Evolutionary conservation across 2,329 filamentous ascomycete species (phyloP), one percentile per base, ranked within the genome.

Genomic region (Hypoxylon sp.): DNA sequence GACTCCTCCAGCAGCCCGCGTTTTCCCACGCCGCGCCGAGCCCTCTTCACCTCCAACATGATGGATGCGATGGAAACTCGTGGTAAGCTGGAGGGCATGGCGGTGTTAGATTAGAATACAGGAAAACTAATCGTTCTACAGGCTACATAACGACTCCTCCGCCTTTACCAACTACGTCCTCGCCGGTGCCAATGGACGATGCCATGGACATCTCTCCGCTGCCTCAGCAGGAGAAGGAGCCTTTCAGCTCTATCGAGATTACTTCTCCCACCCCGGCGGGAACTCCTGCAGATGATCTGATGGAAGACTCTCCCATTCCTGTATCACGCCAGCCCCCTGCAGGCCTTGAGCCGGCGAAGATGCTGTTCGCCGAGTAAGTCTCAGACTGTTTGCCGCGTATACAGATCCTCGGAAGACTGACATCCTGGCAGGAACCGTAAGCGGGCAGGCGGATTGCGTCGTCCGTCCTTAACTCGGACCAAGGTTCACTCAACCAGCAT

Each of bases 151-250:
- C 89, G 29, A 97, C 93, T 31, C n/a, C n/a, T n/a, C 92, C 95
- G 57, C 91, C 92, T 38, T 81, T 96, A 48, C 88, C 87, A 18
- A 57, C 77, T 2, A 90, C 91, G 1, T 97, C 93, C 5, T 96
- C 94, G 40, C 92, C 93, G 5, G 86, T 85, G 52, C 83, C 83
- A 29, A 76, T 81, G 51, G 83, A 85, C 59, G 92, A 97, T 73
- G 81, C 86, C 53, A 97, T 98, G 92, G 93, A 98, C 71, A 88
- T 97, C 74, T 97, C 94, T 40, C 94, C 95, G 33, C 78, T 98
- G 35, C 93, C 92, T 58, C 92, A 97, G 79, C 97, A 97, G 79
- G 80, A 83, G 24, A 97, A 97, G 79, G 80, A 83, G 24, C 83
- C 89, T 10, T 92, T 81, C 76, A 74, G 81, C 24, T 82, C 89